Conservation (phyloP, 495 filamentous ascomycete species). For the Cercophora scortea region DNA sequence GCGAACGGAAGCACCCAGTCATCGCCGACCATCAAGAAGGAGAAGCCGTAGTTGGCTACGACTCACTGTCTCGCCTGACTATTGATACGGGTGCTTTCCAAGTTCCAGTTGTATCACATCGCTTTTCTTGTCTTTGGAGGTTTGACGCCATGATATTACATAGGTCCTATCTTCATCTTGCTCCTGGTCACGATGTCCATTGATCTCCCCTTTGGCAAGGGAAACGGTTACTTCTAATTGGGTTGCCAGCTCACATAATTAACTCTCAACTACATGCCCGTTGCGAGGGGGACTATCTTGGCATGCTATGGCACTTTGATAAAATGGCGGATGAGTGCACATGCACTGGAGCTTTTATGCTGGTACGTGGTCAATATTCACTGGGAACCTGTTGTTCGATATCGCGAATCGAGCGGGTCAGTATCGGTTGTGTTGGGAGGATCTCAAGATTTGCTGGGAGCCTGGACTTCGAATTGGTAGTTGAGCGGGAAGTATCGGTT, state of each 20-base stretch:
- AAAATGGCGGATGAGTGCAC: constrained; percentile 9
- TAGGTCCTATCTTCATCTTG: constrained; percentile 23
- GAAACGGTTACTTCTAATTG: constrained; percentile 1
- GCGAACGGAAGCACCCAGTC: constrained; percentile 42
- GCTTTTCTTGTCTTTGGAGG: constrained; percentile 14
- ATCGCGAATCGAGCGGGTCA: constrained; percentile 10
- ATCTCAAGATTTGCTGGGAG: neutral
- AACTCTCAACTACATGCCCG: constrained; percentile 16
- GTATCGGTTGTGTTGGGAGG: constrained; percentile 17
- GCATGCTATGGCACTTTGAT: constrained; percentile 18
- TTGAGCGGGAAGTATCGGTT: neutral
- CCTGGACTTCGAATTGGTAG: neutral
- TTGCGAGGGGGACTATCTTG: constrained; percentile 14
- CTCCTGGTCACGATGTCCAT: constrained; percentile 8
- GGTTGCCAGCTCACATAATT: constrained; percentile 23
- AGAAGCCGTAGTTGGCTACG: constrained; percentile 20
- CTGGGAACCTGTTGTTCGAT: constrained; percentile 13
- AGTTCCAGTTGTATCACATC: constrained; percentile 8
- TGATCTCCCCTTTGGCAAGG: neutral
- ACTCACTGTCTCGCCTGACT: constrained; percentile 1
- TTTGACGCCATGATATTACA: constrained; percentile 14
- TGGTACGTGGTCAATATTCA: constrained; percentile 21
- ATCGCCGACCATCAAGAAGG: constrained; percentile 41
- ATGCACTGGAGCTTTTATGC: constrained; percentile 15
- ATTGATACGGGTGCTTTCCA: constrained; percentile 1